A percentile compares a stretch with the other conserved stretches of the same genome.
These are phyloP conservation scores for Arxiozyma slooffiae DNA, from an alignment of 1,139 yeast species.

Conservation along the genomic window DNA sequence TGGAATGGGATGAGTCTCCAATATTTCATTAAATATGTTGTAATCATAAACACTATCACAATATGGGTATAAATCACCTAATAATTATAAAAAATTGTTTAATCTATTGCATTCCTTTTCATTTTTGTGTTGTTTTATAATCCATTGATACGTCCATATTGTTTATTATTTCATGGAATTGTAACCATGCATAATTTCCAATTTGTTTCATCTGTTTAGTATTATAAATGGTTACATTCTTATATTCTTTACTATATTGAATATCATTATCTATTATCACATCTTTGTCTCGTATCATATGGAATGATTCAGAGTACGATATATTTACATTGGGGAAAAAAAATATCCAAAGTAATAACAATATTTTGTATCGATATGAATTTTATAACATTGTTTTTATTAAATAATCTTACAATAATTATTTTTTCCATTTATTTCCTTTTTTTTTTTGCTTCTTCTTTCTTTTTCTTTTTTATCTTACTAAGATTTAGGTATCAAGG, in stretches of 20 bases:
- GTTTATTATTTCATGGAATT: constrained; percentile 5
- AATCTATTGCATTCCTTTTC: neutral
- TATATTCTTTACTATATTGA: neutral
- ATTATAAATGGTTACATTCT: neutral
- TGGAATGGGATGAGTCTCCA: constrained; percentile 54
- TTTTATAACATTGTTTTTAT: neutral
- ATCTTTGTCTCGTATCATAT: neutral
- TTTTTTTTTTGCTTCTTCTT: neutral
- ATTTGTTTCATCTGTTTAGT: constrained; percentile 1
- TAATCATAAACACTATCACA: constrained; percentile 42
- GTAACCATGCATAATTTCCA: constrained; percentile 8
- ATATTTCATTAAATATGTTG: constrained; percentile 35
- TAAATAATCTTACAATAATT: no score
- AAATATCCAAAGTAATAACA: constrained; percentile 1
- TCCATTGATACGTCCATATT: neutral
- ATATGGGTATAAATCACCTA: constrained; percentile 77
- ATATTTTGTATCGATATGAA: neutral
- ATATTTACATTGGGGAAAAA: neutral
- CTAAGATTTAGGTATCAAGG: neutral
- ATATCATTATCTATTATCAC: constrained; percentile 1
- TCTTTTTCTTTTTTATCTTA: no score
- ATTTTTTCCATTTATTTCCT: neutral
- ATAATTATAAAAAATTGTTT: constrained; percentile 38
- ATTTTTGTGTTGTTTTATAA: neutral
- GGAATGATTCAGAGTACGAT: neutral